Base-by-base conservation (phyloP, 352 stramenopile species). In the Phytophthora gonapodyides region DNA sequence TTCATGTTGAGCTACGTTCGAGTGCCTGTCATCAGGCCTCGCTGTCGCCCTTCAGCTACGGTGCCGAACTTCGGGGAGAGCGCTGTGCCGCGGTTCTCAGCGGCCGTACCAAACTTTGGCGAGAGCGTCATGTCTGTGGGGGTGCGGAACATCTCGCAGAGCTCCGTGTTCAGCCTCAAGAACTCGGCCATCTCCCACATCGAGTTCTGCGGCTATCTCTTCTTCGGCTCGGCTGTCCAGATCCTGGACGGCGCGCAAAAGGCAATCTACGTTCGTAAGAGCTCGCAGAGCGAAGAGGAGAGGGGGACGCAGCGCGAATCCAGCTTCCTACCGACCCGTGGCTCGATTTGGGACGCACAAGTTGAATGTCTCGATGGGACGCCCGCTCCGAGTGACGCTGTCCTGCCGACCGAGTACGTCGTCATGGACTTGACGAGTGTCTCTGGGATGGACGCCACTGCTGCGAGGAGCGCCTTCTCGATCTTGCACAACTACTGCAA, bases 381-480 rank as follows among this genome's bases (percentile, higher is more conserved):
- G 2, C 60, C 73, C 1, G 64, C 68, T 15, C 50, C 16, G 2
- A 73, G 76, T 43, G 61, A 64, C 1, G 57, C 71, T 5, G 76
- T 69, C 0, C 21, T 81, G 9, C 75, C 77, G 15, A 90, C 84
- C 3, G 69, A 89, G 64, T 91, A 77, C 48, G 65, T 95, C 9
- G 80, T 96, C 27, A 84, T 96, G 67, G 86, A 96, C 50, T 96
- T 96, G 56, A 78, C 64, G 4, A 82, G 78, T 34, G 87, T 96
- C 3, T 88, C 81, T 3, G 86, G 87, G 11, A 94, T 96, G 78
- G 87, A 96, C 56, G 82, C 84, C 0, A 93, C 87, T 2, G 85
- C 86, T 1, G 80, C 82, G 12, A 80, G 82, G 2, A 84, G 71
- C 13, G 87, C 78, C 24, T 82, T 94, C 61, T 85, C 87, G 76